A percentile compares a stretch with the other conserved stretches of the same genome.
phyloP scores from a whole-genome alignment of 495 filamentous ascomycete genomes.

The Aspergillus bertholletiae region DNA sequence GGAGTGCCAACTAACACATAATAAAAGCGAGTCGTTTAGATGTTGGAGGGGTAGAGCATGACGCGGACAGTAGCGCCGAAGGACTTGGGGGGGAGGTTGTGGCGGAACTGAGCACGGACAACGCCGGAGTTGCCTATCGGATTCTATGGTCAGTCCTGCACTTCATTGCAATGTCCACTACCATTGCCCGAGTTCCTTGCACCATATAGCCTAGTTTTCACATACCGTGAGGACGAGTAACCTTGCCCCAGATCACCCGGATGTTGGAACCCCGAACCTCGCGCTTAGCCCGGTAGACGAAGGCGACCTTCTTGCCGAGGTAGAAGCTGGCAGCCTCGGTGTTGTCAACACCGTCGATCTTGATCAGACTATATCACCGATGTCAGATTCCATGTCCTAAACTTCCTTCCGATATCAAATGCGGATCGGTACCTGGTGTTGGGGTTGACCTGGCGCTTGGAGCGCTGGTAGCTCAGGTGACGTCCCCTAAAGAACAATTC shows the following conservation, averaged over 20 bases:
- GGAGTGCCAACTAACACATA: constrained; percentile 39
- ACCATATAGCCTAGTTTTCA: constrained; percentile 8
- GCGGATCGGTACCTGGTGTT: constrained; percentile 56
- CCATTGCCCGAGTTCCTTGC: background rate
- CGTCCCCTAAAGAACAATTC: constrained; percentile 63
- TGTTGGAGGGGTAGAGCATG: constrained; percentile 92
- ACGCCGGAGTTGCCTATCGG: constrained; percentile 85
- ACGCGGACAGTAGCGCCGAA: constrained; percentile 96
- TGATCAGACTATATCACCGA: constrained; percentile 60
- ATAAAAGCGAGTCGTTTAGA: constrained; percentile 37
- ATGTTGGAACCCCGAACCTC: constrained; percentile 96
- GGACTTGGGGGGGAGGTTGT: constrained; percentile 89
- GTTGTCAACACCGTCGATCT: constrained; percentile 95
- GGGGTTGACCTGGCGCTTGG: constrained; percentile 78
- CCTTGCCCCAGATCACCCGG: constrained; percentile 98
- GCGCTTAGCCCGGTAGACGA: constrained; percentile 90
- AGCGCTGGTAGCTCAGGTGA: constrained; percentile 92
- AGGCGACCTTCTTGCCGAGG: constrained; percentile 93
- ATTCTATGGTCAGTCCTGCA: constrained; percentile 9
- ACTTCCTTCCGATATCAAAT: constrained; percentile 8
- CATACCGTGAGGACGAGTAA: constrained; percentile 90
- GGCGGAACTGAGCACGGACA: constrained; percentile 91
- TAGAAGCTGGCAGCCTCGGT: constrained; percentile 84
- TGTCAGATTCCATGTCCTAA: constrained; percentile 28
- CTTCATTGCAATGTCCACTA: background rate